phyloP scores from a whole-genome alignment of 805 yeast species.

The Metschnikowia santaceciliae region DNA sequence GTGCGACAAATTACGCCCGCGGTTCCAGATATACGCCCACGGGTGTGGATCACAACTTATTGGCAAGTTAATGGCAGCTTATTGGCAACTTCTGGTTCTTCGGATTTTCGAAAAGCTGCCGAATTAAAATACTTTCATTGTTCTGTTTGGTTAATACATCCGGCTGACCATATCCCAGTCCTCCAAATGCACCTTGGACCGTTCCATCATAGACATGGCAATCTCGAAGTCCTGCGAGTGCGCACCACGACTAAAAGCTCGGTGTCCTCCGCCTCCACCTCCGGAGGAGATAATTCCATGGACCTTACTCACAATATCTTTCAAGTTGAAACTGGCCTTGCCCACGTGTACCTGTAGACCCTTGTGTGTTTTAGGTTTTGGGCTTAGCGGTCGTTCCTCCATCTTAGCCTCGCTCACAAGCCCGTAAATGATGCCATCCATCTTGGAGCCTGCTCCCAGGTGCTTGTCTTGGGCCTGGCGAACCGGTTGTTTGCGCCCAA shows the following conservation, averaged over 20 bases:
- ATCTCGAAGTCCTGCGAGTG: constrained; percentile 14
- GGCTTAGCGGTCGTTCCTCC: background rate
- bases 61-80: too few species aligned
- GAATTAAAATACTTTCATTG: background rate
- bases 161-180: constrained; percentile 38
- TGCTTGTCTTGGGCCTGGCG: background rate
- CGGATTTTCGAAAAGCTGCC: too few species aligned
- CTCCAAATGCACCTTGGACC: constrained; percentile 24
- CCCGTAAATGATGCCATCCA: constrained; percentile 21
- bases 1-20: background rate
- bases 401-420: constrained; percentile 21
- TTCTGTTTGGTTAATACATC: constrained; percentile 12
- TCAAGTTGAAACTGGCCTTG: constrained; percentile 13
- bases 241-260: background rate
- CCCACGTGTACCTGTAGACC: background rate
- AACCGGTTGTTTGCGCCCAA: background rate
- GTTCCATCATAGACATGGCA: constrained; percentile 17
- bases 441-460: constrained; percentile 1
- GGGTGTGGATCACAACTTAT: background rate
- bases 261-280: constrained; percentile 2
- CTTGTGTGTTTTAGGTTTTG: background rate
- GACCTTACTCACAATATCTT: constrained; percentile 29
- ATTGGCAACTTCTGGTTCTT: too few species aligned
- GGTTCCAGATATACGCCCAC: constrained; percentile 1
- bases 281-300: constrained; percentile 19